phyloP scores from a whole-genome alignment of 2,329 filamentous ascomycete species.

The Fusarium globosum region DNA sequence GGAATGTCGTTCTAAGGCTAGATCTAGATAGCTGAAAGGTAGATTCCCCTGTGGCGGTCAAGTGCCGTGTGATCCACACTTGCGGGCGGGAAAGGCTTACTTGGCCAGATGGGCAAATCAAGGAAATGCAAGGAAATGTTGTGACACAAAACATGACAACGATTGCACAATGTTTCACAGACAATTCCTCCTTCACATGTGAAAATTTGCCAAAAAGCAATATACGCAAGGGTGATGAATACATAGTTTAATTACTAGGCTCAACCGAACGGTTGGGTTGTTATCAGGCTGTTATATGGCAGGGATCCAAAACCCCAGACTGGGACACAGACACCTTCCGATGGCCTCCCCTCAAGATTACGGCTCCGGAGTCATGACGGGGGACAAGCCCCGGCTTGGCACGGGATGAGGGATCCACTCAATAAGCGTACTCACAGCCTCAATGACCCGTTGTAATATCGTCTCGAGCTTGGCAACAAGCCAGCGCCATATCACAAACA shows the following conservation, averaged over 20 bases:
- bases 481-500: not conserved
- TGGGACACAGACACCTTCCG: not conserved
- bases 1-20: conserved; percentile 31
- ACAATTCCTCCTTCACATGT: conserved; percentile 1
- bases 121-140: not conserved
- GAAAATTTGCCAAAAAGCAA: conserved; percentile 4
- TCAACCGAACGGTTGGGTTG: conserved; percentile 43
- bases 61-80: conserved; percentile 38
- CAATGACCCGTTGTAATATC: conserved; percentile 28
- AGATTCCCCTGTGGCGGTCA: conserved; percentile 25
- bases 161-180: not conserved
- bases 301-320: conserved; percentile 5
- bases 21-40: conserved; percentile 27
- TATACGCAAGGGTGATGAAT: not conserved
- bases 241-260: conserved; percentile 41
- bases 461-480: conserved; percentile 4
- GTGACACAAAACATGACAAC: conserved; percentile 1
- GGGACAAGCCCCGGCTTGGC: conserved; percentile 33
- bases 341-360: not conserved
- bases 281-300: conserved; percentile 19
- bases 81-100: conserved; percentile 34
- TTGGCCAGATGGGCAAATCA: conserved; percentile 16
- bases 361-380: conserved; percentile 5
- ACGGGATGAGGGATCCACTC: conserved; percentile 5
- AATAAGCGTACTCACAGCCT: conserved; percentile 25